Conservation (phyloP, 2,329 filamentous ascomycete genomes). For the Xylaria sp. region DNA sequence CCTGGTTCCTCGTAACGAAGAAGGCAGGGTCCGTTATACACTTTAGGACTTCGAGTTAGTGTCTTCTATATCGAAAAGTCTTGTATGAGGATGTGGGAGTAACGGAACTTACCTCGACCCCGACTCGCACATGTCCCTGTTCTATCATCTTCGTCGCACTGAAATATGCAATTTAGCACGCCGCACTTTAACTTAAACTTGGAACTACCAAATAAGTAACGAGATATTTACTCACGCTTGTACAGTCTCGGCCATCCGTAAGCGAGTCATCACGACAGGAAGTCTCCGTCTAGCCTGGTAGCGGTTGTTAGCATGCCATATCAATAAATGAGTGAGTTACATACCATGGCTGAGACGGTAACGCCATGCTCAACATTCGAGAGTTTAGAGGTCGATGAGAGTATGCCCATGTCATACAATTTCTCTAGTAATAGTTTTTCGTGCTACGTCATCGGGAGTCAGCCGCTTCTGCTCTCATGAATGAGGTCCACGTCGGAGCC, state of each 20-base stretch:
- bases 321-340: background rate
- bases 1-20: constrained; percentile 87
- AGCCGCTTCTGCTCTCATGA: background rate
- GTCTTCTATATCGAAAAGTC: background rate
- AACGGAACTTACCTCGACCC: constrained; percentile 73
- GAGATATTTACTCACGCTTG: constrained; percentile 61
- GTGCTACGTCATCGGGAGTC: constrained; percentile 56
- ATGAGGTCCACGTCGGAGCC: background rate
- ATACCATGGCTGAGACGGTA: constrained; percentile 82
- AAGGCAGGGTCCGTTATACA: constrained; percentile 86
- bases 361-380: constrained; percentile 84
- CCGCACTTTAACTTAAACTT: background rate
- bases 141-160: constrained; percentile 85
- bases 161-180: constrained; percentile 9
- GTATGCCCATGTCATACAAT: constrained; percentile 89
- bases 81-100: background rate
- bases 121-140: constrained; percentile 92
- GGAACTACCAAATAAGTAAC: background rate
- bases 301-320: constrained; percentile 15
- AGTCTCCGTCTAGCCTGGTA: constrained; percentile 75
- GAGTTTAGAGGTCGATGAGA: constrained; percentile 80
- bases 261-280: constrained; percentile 88
- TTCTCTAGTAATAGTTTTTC: constrained; percentile 91
- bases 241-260: constrained; percentile 90
- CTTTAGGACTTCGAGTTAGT: constrained; percentile 21